Conservation (phyloP, 352 stramenopile genomes). For the Globisporangium middletonii region DNA sequence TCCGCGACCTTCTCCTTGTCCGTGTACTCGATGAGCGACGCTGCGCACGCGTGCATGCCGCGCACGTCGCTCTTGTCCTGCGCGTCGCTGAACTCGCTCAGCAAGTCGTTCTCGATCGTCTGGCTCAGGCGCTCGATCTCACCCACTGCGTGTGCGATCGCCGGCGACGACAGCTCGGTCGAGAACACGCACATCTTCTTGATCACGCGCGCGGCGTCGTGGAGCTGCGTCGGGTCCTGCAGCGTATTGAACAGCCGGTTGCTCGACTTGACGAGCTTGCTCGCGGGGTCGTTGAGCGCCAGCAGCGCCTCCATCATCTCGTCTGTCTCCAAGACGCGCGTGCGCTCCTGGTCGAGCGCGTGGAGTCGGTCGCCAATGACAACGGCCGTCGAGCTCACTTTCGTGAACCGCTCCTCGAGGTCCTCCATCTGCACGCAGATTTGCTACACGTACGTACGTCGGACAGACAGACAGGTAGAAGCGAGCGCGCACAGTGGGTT, state of each 20-base stretch:
- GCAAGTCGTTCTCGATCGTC: slow-evolving; percentile 64
- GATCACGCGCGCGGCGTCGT: slow-evolving; percentile 60
- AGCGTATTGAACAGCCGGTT: slow-evolving; percentile 61
- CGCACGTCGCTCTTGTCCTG: slow-evolving; percentile 47
- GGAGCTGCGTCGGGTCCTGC: slow-evolving; percentile 60
- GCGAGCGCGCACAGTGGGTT: not conserved
- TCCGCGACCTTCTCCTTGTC: slow-evolving; percentile 80
- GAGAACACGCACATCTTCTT: slow-evolving; percentile 75
- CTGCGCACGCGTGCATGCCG: slow-evolving; percentile 51
- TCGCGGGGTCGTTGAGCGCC: slow-evolving; percentile 60
- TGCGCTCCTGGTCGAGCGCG: slow-evolving; percentile 56
- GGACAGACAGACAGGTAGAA: not conserved
- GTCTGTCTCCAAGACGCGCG: slow-evolving; percentile 64
- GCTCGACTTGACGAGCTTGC: slow-evolving; percentile 45
- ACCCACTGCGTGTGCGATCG: slow-evolving; percentile 42
- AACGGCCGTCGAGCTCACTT: slow-evolving; percentile 79
- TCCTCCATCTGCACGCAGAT: slow-evolving; percentile 79
- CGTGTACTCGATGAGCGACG: slow-evolving; percentile 77
- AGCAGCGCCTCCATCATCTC: slow-evolving; percentile 73
- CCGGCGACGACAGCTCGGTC: slow-evolving; percentile 54
- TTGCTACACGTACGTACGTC: slow-evolving; percentile 31
- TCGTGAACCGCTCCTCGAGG: slow-evolving; percentile 79
- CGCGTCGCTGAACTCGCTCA: slow-evolving; percentile 67
- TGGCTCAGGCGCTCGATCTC: slow-evolving; percentile 77
- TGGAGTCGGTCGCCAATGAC: slow-evolving; percentile 65